These are phyloP conservation scores for Psidium friedrichsthalianum DNA, from an alignment of 345 rosid species.

Conservation along the genomic window DNA sequence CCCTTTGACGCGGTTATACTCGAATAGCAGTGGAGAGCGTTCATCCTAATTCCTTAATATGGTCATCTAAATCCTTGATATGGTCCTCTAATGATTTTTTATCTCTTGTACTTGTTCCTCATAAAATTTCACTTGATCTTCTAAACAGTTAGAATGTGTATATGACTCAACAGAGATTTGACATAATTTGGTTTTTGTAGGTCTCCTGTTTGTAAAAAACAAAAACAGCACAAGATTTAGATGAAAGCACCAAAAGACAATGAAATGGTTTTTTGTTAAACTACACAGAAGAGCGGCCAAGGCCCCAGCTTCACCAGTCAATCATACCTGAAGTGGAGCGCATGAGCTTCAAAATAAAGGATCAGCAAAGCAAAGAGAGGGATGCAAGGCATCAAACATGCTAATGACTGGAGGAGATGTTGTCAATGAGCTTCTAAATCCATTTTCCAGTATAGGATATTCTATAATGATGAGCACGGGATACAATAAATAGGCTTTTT, in stretches of 20 bases:
- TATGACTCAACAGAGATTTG: conserved; percentile 88
- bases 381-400: background rate
- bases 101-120: conserved; percentile 54
- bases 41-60: conserved; percentile 67
- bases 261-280: background rate
- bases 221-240: background rate
- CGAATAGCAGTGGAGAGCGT: conserved; percentile 53
- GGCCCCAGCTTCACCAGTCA: background rate
- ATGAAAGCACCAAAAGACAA: background rate
- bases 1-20: no score
- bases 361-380: background rate
- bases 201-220: conserved; percentile 37
- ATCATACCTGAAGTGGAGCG: background rate
- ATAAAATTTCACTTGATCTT: conserved; percentile 50
- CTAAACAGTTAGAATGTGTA: conserved; percentile 58
- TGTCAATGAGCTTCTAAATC: background rate
- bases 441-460: background rate
- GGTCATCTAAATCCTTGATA: conserved; percentile 64
- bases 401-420: background rate
- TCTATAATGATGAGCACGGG: background rate
- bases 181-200: conserved; percentile 58
- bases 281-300: background rate
- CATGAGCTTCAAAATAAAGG: background rate
- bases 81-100: conserved; percentile 56
- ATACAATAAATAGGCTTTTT: background rate